Evolutionary conservation across 169 alveolate species (phyloP), one percentile per base, ranked within the genome.

Genomic region (Plasmodium vivax): DNA sequence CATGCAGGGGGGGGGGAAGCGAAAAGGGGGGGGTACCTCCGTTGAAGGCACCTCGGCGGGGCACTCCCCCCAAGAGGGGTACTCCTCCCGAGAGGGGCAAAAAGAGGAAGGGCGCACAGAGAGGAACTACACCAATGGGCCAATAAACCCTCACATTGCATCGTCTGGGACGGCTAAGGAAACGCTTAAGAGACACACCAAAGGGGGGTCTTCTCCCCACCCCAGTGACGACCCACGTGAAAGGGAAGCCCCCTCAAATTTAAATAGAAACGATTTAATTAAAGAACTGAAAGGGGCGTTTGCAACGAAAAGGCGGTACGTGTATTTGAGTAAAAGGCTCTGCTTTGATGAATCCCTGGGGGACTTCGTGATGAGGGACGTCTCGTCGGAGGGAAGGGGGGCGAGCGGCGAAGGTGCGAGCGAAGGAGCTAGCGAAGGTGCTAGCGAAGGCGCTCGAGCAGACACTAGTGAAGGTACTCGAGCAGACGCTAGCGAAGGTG

Each of bases 211-310:
- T 32, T 56, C 32, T 16, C 32, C 62, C 9, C 34, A 83, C 62
- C 23, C 38, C 19, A 32, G 7, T 41, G 8, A 10, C 47, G 41
- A 32, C 32, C 16, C 34, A 51, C 19, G 62, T 6, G 19, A 54
- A 12, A 43, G 45, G 5, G 68, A 75, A 30, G 51, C 27, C 5
- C 19, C 43, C 47, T 51, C 62, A 4, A 12, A 58, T 51, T 1
- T 62, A 16, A 34, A 68, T 45, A 10, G 12, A 2, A 27, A 68
- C 30, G 38, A 38, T 87, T 77, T 87, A 73, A n/a, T 87, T 23
- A 56, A 51, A 7, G 94, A 87, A 79, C 82, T 87, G 71, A 87
- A 58, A 79, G 56, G 16, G 6, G 30, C n/a, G 71, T 77, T 77
- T 54, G 56, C 58, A 77, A 87, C 56, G 30, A 32, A 75, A 8